Evolutionary conservation across 129 eudicot species (phyloP), one percentile per base, ranked within the genome.

Genomic region (Escallonia rubra): DNA sequence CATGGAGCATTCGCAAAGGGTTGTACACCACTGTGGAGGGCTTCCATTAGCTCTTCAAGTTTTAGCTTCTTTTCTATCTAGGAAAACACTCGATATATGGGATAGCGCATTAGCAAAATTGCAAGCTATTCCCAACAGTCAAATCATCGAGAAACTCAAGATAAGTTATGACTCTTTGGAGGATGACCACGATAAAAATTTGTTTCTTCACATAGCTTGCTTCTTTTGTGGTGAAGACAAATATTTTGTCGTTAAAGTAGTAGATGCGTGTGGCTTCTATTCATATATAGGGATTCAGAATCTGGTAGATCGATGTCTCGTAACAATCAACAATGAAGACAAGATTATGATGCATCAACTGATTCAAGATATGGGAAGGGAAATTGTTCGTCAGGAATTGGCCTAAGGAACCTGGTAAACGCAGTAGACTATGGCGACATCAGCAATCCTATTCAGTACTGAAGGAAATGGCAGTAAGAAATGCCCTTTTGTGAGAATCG

Each of bases 291-390:
- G 76, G 56, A 54, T 72, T 3, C 34, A 23, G 15, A 8, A 5
- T 45, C 70, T 72, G 2, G 38, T 54, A 4, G 57, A 63, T n/a
- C 52, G 65, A 72, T 63, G 76, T 43, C 66, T 74, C 34, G n/a
- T n/a, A 23, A 23, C 44, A 7, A 47, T 74, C 8, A 61, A 14
- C 3, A 3, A 39, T 4, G 15, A 6, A 11, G 14, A 58, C 11
- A 5, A 41, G 4, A 7, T 74, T 66, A 4, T 11, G 55, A 74
- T 74, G 78, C 73, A 74, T 43, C 78, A 67, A 43, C 64, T 74
- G 39, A 58, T 74, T 60, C 72, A 53, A 11, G 56, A 51, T 15
- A 6, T 51, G 56, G 14, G 56, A 51, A 11, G 56, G 13, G 56
- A 51, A 51, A 12, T 51, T 51, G 56, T 51, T 51, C 9, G 56